These are phyloP conservation scores for Nymphaea colorata DNA, from an alignment of 164 flowering plant genomes.

Conservation along the genomic window DNA sequence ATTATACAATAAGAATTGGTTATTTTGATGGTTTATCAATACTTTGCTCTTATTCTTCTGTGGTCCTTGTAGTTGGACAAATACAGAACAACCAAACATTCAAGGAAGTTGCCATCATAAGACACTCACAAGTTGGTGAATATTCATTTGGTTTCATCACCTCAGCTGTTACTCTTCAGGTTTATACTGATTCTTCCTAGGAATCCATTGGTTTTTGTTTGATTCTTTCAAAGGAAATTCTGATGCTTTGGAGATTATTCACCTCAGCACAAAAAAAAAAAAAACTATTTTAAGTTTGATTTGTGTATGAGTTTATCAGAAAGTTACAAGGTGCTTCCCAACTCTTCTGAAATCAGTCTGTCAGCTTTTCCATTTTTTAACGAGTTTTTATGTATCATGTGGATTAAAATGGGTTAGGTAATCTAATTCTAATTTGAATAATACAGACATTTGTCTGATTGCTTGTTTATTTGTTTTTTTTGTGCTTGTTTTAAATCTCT, in stretches of 20 bases:
- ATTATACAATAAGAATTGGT: neutral
- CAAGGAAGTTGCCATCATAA: constrained; percentile 86
- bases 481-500: neutral
- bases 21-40: too few relatives aligned
- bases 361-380: too few relatives aligned
- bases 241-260: too few relatives aligned
- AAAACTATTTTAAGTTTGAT: too few relatives aligned
- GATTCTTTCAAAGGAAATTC: too few relatives aligned
- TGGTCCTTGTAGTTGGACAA: neutral
- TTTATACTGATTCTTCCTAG: constrained; percentile 6
- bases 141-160: constrained; percentile 93
- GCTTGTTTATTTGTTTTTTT: neutral
- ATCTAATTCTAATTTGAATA: neutral
- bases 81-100: constrained; percentile 72
- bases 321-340: too few relatives aligned
- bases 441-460: too few relatives aligned
- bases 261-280: too few relatives aligned
- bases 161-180: constrained; percentile 65
- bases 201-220: too few relatives aligned
- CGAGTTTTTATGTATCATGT: too few relatives aligned
- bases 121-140: constrained; percentile 92
- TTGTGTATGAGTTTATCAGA: too few relatives aligned
- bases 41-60: neutral
- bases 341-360: too few relatives aligned
- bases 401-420: neutral